Evolutionary conservation across 805 yeast species (phyloP).

Genomic region (Saccharomycopsis fibuligera): DNA sequence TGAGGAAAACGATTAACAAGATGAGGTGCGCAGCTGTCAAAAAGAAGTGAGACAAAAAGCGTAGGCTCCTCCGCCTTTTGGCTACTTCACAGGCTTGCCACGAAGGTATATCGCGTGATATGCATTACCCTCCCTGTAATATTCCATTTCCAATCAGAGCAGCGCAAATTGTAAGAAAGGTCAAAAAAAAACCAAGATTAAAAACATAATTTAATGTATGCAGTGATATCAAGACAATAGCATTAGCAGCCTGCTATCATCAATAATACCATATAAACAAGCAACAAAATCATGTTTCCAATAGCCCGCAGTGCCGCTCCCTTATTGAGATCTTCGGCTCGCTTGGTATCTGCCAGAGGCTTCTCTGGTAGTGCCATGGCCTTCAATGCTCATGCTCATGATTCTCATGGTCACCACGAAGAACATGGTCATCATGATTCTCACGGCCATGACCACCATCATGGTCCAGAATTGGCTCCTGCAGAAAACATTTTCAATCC

Average conservation of each 20-base stretch:
- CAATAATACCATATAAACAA: no score
- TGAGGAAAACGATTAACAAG: no score
- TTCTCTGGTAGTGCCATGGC: background rate
- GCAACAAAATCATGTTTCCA: no score
- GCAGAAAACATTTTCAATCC: slow-evolving; percentile 13
- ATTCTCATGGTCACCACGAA: slow-evolving; percentile 15
- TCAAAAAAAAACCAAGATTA: background rate
- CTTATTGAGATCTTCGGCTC: background rate
- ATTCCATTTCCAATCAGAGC: slow-evolving; percentile 2
- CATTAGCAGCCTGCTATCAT: background rate
- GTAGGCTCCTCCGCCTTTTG: no score
- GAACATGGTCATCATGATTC: slow-evolving; percentile 15
- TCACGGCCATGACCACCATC: slow-evolving; percentile 14
- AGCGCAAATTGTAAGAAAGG: background rate
- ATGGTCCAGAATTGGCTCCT: slow-evolving; percentile 18
- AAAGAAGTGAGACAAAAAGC: no score
- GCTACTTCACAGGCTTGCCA: no score
- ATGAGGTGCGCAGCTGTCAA: no score
- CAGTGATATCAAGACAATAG: background rate
- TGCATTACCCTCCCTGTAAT: no score
- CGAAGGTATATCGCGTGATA: no score
- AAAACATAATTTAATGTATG: background rate
- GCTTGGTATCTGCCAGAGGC: slow-evolving; percentile 1
- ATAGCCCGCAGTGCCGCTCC: background rate
- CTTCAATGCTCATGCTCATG: slow-evolving; percentile 5